phyloP scores from a whole-genome alignment of 371 early-diverging fungal species.

The Mortierella sp. region DNA sequence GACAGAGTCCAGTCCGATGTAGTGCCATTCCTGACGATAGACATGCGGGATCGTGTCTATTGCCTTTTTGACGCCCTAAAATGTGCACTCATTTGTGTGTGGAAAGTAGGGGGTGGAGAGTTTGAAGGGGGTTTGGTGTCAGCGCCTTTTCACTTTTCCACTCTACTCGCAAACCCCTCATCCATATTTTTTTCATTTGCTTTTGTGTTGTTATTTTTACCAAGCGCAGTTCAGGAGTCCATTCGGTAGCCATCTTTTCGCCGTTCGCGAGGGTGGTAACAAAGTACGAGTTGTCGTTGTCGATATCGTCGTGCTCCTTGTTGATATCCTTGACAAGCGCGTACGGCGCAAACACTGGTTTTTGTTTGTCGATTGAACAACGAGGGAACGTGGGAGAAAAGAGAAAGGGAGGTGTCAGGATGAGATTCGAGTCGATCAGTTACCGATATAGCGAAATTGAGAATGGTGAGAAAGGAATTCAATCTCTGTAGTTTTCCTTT shows the following conservation, averaged over 20 bases:
- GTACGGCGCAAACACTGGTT: conserved; percentile 34
- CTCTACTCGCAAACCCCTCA: neutral
- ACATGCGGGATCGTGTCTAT: conserved; percentile 39
- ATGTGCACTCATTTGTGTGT: neutral
- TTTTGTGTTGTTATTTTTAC: conserved; percentile 6
- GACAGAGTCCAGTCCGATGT: conserved; percentile 30
- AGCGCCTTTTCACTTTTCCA: neutral
- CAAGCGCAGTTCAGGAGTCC: conserved; percentile 40
- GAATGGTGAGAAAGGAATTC: too few species aligned
- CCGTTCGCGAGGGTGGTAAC: conserved; percentile 20
- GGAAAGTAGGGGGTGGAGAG: neutral
- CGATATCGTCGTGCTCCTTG: conserved; percentile 28
- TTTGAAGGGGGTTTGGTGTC: neutral
- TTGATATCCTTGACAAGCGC: conserved; percentile 34
- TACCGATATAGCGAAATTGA: too few species aligned
- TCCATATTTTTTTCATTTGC: neutral
- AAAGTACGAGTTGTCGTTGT: conserved; percentile 33
- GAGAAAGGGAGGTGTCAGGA: too few species aligned
- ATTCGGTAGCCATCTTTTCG: conserved; percentile 39
- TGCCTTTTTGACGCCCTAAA: conserved; percentile 30
- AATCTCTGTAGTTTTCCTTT: neutral
- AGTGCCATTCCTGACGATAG: conserved; percentile 37
- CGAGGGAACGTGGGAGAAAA: too few species aligned
- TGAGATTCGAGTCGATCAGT: too few species aligned
- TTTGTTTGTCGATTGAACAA: neutral